Percentiles rank a stretch among this genome's conserved stretches.
phyloP scores from a whole-genome alignment of 2,329 filamentous ascomycete genomes.

The Aspergillus uvarum region DNA sequence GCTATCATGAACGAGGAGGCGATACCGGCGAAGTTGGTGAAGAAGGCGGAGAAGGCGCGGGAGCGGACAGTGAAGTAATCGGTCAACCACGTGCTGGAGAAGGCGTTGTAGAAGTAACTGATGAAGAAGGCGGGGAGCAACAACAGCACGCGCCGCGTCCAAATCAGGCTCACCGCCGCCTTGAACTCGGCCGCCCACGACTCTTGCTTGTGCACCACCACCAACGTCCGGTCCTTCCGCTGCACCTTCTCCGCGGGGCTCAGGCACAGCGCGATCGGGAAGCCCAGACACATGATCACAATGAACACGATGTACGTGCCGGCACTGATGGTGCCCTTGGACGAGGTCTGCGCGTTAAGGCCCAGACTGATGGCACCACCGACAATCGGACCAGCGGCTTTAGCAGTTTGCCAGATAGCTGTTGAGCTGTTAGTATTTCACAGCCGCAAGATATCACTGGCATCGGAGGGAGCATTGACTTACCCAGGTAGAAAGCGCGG shows the following conservation, averaged over 20 bases:
- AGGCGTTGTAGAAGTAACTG: constrained; percentile 33
- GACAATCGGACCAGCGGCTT: constrained; percentile 12
- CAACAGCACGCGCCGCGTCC: constrained; percentile 9
- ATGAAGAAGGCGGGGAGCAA: constrained; percentile 30
- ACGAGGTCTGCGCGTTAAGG: constrained; percentile 9
- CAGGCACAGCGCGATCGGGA: constrained; percentile 8
- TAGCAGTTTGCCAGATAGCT: constrained; percentile 16
- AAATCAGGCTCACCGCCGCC: constrained; percentile 7
- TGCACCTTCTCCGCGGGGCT: constrained; percentile 12
- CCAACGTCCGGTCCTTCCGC: constrained; percentile 10
- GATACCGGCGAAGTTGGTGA: constrained; percentile 15
- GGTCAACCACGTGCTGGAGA: constrained; percentile 25
- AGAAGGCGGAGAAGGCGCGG: constrained; percentile 12
- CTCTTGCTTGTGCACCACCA: constrained; percentile 8
- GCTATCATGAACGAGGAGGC: constrained; percentile 13
- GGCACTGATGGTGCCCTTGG: constrained; percentile 8
- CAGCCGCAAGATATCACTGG: too few species aligned
- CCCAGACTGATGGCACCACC: constrained; percentile 12
- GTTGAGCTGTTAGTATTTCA: neutral
- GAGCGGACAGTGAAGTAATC: constrained; percentile 13
- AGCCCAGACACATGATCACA: constrained; percentile 14
- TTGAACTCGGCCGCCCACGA: constrained; percentile 14
- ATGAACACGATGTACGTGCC: constrained; percentile 16
- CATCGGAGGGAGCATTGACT: neutral
- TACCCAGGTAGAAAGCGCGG: constrained; percentile 10